Evolutionary conservation across 768 basidiomycete genomes (phyloP).

Genomic region (Hortiboletus campestris): DNA sequence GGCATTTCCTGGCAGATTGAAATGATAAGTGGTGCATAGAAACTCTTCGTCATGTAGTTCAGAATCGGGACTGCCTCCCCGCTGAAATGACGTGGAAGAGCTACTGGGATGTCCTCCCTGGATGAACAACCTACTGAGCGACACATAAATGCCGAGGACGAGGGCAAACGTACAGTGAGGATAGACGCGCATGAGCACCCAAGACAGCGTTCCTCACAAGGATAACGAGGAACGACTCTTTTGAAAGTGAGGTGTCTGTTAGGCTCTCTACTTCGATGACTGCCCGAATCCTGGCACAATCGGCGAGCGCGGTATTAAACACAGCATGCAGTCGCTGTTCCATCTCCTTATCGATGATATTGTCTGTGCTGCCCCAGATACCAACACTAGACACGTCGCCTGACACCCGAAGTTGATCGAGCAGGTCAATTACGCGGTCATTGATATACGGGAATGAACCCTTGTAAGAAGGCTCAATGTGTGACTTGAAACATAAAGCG

Average conservation of each 20-base stretch:
- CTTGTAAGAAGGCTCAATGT: background rate
- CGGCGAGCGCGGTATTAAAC: background rate
- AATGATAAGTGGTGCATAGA: slow-evolving; percentile 1
- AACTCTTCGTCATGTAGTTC: background rate
- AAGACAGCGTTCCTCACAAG: slow-evolving; percentile 3
- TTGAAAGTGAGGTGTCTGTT: background rate
- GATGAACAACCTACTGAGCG: background rate
- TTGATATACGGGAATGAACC: background rate
- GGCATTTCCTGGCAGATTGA: background rate
- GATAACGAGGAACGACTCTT: slow-evolving; percentile 7
- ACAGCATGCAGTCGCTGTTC: background rate
- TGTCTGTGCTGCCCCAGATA: background rate
- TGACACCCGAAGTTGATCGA: background rate
- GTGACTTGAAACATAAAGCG: no score
- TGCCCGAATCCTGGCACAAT: slow-evolving; percentile 5
- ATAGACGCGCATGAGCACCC: background rate
- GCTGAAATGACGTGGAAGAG: slow-evolving; percentile 6
- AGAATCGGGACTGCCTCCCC: slow-evolving; percentile 4
- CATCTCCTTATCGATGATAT: background rate
- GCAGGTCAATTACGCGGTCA: background rate
- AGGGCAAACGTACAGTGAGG: background rate
- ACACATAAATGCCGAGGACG: no score
- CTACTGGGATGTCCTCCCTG: slow-evolving; percentile 6
- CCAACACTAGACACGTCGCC: background rate
- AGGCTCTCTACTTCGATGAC: background rate